These are phyloP conservation scores for Emmonsiellopsis sp. DNA, from an alignment of 2,329 filamentous ascomycete species.

Conservation along the genomic window DNA sequence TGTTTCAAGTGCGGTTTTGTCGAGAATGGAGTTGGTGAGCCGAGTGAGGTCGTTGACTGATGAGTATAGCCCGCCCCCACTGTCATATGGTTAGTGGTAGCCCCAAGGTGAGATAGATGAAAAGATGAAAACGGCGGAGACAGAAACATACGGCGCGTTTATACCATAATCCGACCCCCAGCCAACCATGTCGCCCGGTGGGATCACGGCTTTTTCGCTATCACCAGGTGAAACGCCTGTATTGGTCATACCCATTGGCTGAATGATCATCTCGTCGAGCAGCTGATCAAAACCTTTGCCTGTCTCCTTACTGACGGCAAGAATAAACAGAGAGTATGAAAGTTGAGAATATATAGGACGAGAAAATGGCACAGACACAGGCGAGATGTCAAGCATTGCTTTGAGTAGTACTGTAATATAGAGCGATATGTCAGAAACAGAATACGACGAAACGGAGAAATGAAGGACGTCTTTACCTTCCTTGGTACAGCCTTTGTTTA, in stretches of 20 bases:
- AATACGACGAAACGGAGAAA: not conserved
- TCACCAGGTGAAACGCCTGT: conserved; percentile 21
- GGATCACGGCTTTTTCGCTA: conserved; percentile 23
- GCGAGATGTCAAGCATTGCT: conserved; percentile 22
- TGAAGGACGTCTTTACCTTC: conserved; percentile 17
- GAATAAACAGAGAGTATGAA: conserved; percentile 28
- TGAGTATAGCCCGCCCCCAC: conserved; percentile 27
- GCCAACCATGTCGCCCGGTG: conserved; percentile 19
- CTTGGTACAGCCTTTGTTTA: conserved; percentile 26
- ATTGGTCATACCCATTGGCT: conserved; percentile 17
- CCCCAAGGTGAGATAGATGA: conserved; percentile 3
- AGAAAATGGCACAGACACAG: conserved; percentile 21
- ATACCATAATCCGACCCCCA: conserved; percentile 28
- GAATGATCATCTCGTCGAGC: conserved; percentile 16
- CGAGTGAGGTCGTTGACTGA: conserved; percentile 23
- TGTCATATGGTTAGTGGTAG: conserved; percentile 6
- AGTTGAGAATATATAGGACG: conserved; percentile 35
- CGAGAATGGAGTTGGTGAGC: conserved; percentile 21
- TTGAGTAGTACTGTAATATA: conserved; percentile 22
- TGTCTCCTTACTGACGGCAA: conserved; percentile 22
- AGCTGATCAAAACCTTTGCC: conserved; percentile 17
- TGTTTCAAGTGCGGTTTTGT: conserved; percentile 17
- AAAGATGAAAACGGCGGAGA: not conserved
- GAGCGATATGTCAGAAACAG: not conserved
- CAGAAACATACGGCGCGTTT: conserved; percentile 23